Evolutionary conservation across 2,329 filamentous ascomycete genomes (phyloP), one percentile per base, ranked within the genome.

Genomic region (Stemphylium beticola): DNA sequence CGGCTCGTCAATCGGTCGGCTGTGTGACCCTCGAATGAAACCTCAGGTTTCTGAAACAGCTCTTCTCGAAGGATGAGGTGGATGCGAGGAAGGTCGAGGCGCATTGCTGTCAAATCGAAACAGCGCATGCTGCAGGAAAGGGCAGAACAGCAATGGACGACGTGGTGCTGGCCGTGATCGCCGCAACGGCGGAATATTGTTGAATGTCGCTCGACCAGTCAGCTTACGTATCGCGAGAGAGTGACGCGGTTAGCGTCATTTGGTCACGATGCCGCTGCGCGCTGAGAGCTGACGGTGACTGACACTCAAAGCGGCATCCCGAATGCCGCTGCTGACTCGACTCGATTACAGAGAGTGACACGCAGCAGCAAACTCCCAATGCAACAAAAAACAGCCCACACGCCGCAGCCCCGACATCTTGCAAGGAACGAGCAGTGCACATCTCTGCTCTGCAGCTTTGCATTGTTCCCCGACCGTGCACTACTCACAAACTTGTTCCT

Each of bases 291-390:
- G 63, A 63, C 55, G 50, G 46, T 61, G 60, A 57, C 43, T 29
- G 49, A 38, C 37, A 47, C 64, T 61, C 50, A 65, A 69, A 58
- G 52, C 53, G 68, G 68, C 60, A 69, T 60, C 40, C 67, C 68
- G 67, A 39, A 37, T 52, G 60, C 53, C 47, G 53, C 34, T 51
- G 47, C 58, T 62, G 59, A 61, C 61, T 62, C 61, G 59, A 61
- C 61, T 62, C 61, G 58, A 60, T 57, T 58, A 56, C 51, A 57
- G 55, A 62, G 56, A 26, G 62, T 67, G 67, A 64, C 66, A 65
- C 65, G 63, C 64, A 65, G 62, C 55, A 58, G 43, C 26, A 29
- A 9, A 11, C 26, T 29, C 5, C 5, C 26, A 10, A 29, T 29
- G 26, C 26, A 29, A 29, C n/a, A n/a, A n/a, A n/a, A n/a, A n/a